Evolutionary conservation across 2,329 filamentous ascomycete genomes (phyloP), one percentile per base, ranked within the genome.

Genomic region (Neurospora crassa): DNA sequence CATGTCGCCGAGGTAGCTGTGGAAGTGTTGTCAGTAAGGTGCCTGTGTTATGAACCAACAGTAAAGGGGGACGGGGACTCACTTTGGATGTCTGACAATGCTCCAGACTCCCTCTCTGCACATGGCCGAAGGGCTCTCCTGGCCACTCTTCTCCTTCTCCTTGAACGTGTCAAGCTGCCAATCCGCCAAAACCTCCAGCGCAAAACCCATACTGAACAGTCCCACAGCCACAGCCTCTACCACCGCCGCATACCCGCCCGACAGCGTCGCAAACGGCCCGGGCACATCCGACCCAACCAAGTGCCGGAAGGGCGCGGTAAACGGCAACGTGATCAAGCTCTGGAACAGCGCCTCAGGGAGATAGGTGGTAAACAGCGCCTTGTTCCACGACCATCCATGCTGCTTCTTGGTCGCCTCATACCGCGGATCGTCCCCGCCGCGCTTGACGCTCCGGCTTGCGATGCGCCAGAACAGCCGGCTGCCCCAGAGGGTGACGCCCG

Each of bases 21-120:
- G 42, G 69, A 1, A 37, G 0, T 29, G 37, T 72, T 68, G 75
- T 69, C 47, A 71, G 71, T 10, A 11, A 11, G 7, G 8, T 2
- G 34, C 6, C 8, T 37, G 34, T 37, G 34, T 8, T 37, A 8
- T 8, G 1, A 37, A 37, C 1, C 5, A 8, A 37, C 5, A 37
- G 1, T 11, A 40, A 11, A 8, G 2, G 10, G 37, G 37, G 7
- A 40, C 37, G 37, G 42, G 43, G 20, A 80, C 85, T 78, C 81
- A 89, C 87, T 89, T 89, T 0, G 88, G 88, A 79, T 89, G 87
- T 68, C 88, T 80, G 37, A 89, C 87, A 41, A 89, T 83, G 74
- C 86, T 87, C 86, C 87, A 89, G 40, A 90, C 88, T 14, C 87
- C 87, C n/a, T 86, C 82, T 16, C 84, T 83, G 73, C 85, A 82